Evolutionary conservation across 2,329 filamentous ascomycete species (phyloP).

Genomic region (Aspergillus viridinutans): DNA sequence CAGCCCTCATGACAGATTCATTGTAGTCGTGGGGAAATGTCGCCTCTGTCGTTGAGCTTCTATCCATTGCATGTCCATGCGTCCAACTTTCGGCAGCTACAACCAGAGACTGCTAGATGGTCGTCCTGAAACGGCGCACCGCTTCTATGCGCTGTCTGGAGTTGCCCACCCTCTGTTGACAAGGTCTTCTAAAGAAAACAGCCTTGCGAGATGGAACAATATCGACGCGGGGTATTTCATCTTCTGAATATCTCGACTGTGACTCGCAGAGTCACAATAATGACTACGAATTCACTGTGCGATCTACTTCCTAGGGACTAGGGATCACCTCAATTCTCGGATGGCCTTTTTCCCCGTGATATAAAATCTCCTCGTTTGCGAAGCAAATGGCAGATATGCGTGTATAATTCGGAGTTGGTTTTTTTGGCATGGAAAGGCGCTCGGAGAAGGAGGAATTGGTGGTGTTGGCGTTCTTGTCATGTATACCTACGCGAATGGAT

Average conservation of each 20-base stretch:
- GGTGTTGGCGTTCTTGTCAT: neutral
- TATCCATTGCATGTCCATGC: slow-evolving; percentile 2
- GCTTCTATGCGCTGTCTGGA: neutral
- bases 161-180: neutral
- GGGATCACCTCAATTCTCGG: neutral
- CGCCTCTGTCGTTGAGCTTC: slow-evolving; percentile 44
- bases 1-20: slow-evolving; percentile 69
- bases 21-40: slow-evolving; percentile 63
- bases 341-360: neutral
- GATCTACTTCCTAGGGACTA: neutral
- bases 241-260: neutral
- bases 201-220: neutral
- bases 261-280: neutral
- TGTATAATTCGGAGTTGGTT: neutral
- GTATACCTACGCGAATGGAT: neutral
- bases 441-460: neutral
- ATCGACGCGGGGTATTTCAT: neutral
- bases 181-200: neutral
- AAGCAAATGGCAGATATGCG: neutral
- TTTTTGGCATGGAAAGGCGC: neutral
- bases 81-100: slow-evolving; percentile 1
- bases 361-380: neutral
- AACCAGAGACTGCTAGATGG: neutral
- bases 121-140: neutral
- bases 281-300: neutral